phyloP scores from a whole-genome alignment of 1,284 basidiomycete genomes.

The Cutaneotrichosporon cutaneum region DNA sequence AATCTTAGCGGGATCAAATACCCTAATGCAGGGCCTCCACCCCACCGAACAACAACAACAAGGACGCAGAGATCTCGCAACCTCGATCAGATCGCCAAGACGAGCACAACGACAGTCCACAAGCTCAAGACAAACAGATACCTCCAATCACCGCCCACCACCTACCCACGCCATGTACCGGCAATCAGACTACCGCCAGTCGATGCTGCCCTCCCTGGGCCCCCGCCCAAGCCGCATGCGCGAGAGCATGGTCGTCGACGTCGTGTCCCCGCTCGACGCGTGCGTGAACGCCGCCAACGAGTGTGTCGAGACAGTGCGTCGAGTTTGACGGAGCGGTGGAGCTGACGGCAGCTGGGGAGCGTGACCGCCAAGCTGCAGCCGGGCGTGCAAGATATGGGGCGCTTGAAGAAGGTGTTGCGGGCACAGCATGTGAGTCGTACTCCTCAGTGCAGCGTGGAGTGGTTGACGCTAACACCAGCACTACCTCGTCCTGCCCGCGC shows the following conservation, averaged over 20 bases:
- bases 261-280: conserved; percentile 36
- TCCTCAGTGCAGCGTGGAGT: too few species aligned
- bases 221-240: conserved; percentile 8
- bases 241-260: conserved; percentile 7
- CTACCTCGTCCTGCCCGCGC: conserved; percentile 48
- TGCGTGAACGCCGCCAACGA: conserved; percentile 47
- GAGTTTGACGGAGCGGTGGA: not conserved
- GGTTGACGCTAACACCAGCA: conserved; percentile 30
- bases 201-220: not conserved
- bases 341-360: conserved; percentile 20
- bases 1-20: not conserved
- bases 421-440: conserved; percentile 46
- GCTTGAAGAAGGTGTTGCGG: conserved; percentile 41
- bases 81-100: too few species aligned
- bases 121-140: too few species aligned
- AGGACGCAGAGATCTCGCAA: too few species aligned
- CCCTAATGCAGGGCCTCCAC: not conserved
- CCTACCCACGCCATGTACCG: not conserved
- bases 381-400: conserved; percentile 45
- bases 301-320: conserved; percentile 32
- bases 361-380: conserved; percentile 34
- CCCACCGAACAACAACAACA: not conserved
- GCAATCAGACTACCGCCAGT: conserved; percentile 11
- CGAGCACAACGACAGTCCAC: too few species aligned
- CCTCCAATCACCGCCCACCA: too few species aligned